Percentiles rank a stretch among this genome's conserved stretches.
phyloP scores from a whole-genome alignment of 2,329 filamentous ascomycete genomes.

The Aureobasidium vineae region DNA sequence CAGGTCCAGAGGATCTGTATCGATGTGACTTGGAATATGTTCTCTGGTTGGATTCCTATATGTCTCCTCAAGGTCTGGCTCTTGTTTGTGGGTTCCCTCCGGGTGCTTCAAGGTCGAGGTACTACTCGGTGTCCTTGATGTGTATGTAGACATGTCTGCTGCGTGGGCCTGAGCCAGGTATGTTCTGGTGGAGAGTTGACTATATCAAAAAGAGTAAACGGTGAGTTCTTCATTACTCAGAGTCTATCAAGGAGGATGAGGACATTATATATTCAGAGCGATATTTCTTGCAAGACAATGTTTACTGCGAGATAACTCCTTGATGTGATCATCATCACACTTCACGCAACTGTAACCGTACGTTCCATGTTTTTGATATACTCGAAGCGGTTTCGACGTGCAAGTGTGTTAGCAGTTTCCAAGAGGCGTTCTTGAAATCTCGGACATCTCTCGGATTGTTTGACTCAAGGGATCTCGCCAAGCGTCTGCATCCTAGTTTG shows the following conservation, averaged over 20 bases:
- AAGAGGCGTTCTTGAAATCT: neutral
- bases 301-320: slow-evolving; percentile 19
- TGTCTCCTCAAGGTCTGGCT: neutral
- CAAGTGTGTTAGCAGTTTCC: neutral
- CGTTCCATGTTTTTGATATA: slow-evolving; percentile 4
- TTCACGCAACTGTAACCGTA: slow-evolving; percentile 14
- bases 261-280: neutral
- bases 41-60: neutral
- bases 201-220: neutral
- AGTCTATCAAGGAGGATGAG: neutral
- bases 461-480: neutral
- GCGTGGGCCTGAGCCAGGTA: neutral
- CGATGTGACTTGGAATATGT: neutral
- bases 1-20: slow-evolving; percentile 26
- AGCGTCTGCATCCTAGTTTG: neutral
- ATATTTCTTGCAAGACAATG: neutral
- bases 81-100: neutral
- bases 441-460: slow-evolving; percentile 20
- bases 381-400: slow-evolving; percentile 7
- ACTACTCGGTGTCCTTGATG: neutral
- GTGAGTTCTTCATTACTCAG: neutral
- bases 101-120: slow-evolving; percentile 9
- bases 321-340: neutral
- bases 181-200: neutral
- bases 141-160: slow-evolving; percentile 5